Evolutionary conservation across 495 filamentous ascomycete genomes (phyloP), one percentile per base, ranked within the genome.

Genomic region (Penicillium flavigenum): DNA sequence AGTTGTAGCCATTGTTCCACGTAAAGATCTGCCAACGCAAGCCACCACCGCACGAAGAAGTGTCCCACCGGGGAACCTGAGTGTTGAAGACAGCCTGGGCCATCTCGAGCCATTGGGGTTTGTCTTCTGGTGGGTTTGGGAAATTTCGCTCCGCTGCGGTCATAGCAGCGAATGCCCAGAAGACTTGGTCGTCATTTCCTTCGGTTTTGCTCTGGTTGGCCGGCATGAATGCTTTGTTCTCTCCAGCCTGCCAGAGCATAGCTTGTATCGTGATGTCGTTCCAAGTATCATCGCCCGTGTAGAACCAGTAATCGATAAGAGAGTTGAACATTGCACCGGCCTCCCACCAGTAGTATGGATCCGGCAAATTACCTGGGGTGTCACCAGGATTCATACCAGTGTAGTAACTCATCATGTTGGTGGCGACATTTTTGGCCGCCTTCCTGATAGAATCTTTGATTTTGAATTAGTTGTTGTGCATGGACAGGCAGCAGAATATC

Each of bases 311-410:
- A 65, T 96, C 87, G 58, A 96, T 73, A 54, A 97, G 62, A 1
- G 86, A 75, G 34, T 83, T 85, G 67, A 90, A 92, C 81, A 89
- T 87, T 16, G 86, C 84, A 22, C 89, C 90, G 1, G 83, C 83
- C 68, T 91, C 86, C 88, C 88, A 91, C 88, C 88, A 92, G 71
- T 86, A 93, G 69, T 92, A 93, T 0, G 88, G 87, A 60, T 81
- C 76, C 3, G 88, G 88, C 3, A 91, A 68, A 67, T 89, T 90
- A 9, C 88, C 88, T 5, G 88, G 87, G 3, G 78, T 75, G 51
- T 89, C 85, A 36, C 88, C 88, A 0, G 87, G 85, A 32, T 81
- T 73, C 68, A 87, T 86, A 14, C 88, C 88, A 2, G 84, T 88
- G 58, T 91, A 91, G 61, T 84, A 88, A 2, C 71, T 73, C 68